Base-by-base conservation (phyloP, 441 rosid species). In the Isatis lusitanica region DNA sequence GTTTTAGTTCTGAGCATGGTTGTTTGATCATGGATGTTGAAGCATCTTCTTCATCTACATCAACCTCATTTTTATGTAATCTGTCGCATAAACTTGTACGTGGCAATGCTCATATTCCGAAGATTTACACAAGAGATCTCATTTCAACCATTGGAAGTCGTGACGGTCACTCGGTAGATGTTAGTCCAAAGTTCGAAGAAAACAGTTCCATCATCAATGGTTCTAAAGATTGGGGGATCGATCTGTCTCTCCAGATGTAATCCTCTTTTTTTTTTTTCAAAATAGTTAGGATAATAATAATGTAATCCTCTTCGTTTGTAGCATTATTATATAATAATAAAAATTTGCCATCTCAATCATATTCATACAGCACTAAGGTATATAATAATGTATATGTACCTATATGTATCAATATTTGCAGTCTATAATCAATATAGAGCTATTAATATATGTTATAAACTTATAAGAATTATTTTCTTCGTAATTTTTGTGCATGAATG, bases 51-150 rank as follows among this genome's bases (percentile, higher is more conserved):
- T n/a, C 59, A 12, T 24, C 66, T 46, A 17, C 51, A 36, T 56
- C 59, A 57, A 46, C 18, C 52, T 39, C 68, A 59, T 67, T 66
- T 74, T 59, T 59, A n/a, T 0, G 10, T 50, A 56, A 59, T 59
- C 58, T 67, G 31, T 39, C 73, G 42, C n/a, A 0, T 18, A 60
- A 35, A 15, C 28, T 59, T 67, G 30, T 21, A 51, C 18, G 68
- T 59, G 63, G 68, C 24, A 51, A 30, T 61, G 33, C 31, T 42
- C 38, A 3, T 5, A 24, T 74, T 26, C 63, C 68, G 0, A 9
- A 74, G 63, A 28, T 51, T n/a, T 67, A 51, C 31, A 74, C 78
- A 33, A 68, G 42, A 53, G 63, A 74, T 68, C 69, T 74, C 63
- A 68, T 74, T 52, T 74, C 78, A 33, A 60, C 74, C 57, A 17